These are phyloP conservation scores for Penicillium glabrum DNA, from an alignment of 2,329 filamentous ascomycete species.

Conservation along the genomic window DNA sequence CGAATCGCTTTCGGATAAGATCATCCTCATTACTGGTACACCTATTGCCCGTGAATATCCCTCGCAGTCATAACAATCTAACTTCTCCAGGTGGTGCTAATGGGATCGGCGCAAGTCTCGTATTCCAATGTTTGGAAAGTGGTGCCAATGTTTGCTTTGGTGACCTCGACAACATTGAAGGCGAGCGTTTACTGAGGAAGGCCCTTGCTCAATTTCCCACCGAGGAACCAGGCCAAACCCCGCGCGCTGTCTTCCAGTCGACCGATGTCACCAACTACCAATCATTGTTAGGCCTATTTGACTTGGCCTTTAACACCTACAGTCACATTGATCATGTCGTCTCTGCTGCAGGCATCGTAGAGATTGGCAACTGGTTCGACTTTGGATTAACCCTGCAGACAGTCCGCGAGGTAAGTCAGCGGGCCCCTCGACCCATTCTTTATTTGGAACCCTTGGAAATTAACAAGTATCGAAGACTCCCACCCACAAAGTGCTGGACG, in stretches of 20 bases:
- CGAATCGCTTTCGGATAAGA: constrained; percentile 18
- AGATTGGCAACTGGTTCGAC: constrained; percentile 49
- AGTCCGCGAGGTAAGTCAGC: constrained; percentile 38
- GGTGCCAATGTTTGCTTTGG: constrained; percentile 48
- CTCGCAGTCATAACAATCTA: not conserved
- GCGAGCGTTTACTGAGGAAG: constrained; percentile 27
- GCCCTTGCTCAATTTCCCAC: constrained; percentile 13
- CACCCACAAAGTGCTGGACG: constrained; percentile 43
- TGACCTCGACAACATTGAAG: constrained; percentile 39
- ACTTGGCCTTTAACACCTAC: constrained; percentile 45
- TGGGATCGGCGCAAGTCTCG: constrained; percentile 46
- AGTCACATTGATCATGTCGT: constrained; percentile 52
- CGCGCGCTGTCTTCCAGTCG: constrained; percentile 38
- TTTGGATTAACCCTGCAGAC: constrained; percentile 44
- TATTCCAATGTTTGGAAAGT: constrained; percentile 38
- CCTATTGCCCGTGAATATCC: too few relatives aligned
- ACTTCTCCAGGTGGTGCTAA: constrained; percentile 40
- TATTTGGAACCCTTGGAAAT: not conserved
- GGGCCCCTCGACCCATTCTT: not conserved
- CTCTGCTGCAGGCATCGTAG: constrained; percentile 49
- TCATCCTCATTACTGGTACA: constrained; percentile 22
- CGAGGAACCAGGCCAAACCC: constrained; percentile 17
- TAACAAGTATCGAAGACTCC: constrained; percentile 23
- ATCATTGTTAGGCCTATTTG: constrained; percentile 50
- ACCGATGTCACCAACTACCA: constrained; percentile 50